Evolutionary conservation across 2,329 filamentous ascomycete genomes (phyloP).

Genomic region (Septoria petroselini): DNA sequence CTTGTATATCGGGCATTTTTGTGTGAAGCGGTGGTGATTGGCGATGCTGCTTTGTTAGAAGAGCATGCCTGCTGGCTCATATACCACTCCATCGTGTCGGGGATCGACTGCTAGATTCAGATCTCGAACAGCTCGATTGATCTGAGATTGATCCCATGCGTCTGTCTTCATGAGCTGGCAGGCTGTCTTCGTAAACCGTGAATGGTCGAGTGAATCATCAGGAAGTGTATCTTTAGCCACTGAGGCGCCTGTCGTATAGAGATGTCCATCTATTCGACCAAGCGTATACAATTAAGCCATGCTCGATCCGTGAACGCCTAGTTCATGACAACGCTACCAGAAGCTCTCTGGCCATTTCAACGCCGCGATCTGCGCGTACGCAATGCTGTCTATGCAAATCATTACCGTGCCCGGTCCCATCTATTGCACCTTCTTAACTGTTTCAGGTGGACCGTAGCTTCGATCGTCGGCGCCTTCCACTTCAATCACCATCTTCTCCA

Average conservation of each 20-base stretch:
- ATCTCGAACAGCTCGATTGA: no score
- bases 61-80: no score
- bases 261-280: background rate
- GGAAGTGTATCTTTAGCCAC: no score
- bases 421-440: conserved; percentile 39
- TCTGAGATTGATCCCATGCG: no score
- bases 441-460: conserved; percentile 40
- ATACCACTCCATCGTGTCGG: no score
- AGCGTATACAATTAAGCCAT: background rate
- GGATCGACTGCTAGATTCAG: no score
- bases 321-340: conserved; percentile 1
- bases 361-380: conserved; percentile 11
- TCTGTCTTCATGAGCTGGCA: no score
- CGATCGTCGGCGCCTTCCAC: conserved; percentile 61
- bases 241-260: background rate
- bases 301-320: background rate
- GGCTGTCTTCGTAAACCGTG: no score
- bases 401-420: background rate
- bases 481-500: conserved; percentile 71
- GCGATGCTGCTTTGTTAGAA: no score
- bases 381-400: conserved; percentile 4
- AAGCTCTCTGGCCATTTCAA: background rate
- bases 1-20: no score
- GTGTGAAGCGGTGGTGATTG: no score
- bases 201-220: no score